Base-by-base conservation (phyloP, 2,329 filamentous ascomycete species). In the Dactylellina haptotyla region DNA sequence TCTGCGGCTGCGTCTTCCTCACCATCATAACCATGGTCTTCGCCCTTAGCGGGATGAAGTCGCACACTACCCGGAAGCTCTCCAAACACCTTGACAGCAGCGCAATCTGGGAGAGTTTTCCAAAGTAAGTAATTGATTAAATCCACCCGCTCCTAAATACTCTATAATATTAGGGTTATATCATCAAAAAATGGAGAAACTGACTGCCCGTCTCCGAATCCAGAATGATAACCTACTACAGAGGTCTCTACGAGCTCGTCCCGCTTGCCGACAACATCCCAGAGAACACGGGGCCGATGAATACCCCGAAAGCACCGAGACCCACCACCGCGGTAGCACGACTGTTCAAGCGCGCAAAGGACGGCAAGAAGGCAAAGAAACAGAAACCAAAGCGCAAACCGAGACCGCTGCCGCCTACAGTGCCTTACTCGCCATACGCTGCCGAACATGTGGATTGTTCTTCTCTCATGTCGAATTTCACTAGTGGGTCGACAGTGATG, bases 191-290 rank as follows among this genome's bases (percentile, higher is more conserved):
- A n/a, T n/a, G n/a, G n/a, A n/a, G n/a, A n/a, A n/a, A n/a, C n/a
- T n/a, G n/a, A n/a, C n/a, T n/a, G n/a, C n/a, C n/a, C n/a, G n/a
- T n/a, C n/a, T n/a, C n/a, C n/a, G n/a, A 16, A 16, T 39, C 8
- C 25, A 71, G 66, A 39, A 63, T 99, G 74, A 89, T 89, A 72
- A 86, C 93, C 75, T 99, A 97, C 80, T 95, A 97, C 80, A 94
- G 93, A 12, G 95, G 95, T 0, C 85, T 99, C 70, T 85, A 89
- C 75, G 90, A 86, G 0, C 79, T 99, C 74, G 87, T 91, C 0
- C 81, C 87, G 0, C 82, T 88, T 25, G 80, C 84, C 12, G 83
- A 91, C 51, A 94, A 93, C 76, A 83, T 85, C 8, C 89, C 93
- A 0, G 91, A 98, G 79, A 98, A 96, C 79, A 94, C 95, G 0